These are phyloP conservation scores for Ascochyta rabiei DNA, from an alignment of 2,329 filamentous ascomycete species.

Conservation along the genomic window DNA sequence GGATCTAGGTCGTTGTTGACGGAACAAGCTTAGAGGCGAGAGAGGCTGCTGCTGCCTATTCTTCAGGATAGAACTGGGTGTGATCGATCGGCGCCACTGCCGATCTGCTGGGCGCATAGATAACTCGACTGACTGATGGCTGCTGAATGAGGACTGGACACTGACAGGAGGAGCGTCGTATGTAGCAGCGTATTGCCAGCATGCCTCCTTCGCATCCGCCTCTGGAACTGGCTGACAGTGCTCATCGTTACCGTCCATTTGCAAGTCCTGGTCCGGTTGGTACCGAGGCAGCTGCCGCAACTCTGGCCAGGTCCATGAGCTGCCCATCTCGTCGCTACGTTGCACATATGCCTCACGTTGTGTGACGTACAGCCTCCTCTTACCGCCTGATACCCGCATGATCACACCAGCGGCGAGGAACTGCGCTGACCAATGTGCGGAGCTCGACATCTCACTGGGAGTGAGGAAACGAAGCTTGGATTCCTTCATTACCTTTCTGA, in stretches of 20 bases:
- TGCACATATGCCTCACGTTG: conserved; percentile 78
- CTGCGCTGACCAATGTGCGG: conserved; percentile 71
- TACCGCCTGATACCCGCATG: conserved; percentile 69
- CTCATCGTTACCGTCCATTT: conserved; percentile 43
- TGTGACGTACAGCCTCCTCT: conserved; percentile 74
- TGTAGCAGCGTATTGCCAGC: conserved; percentile 70
- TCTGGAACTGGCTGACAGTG: conserved; percentile 58
- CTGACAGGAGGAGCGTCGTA: conserved; percentile 63
- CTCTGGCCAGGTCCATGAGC: conserved; percentile 72
- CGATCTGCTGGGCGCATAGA: conserved; percentile 44
- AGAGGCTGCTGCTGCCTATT: conserved; percentile 40
- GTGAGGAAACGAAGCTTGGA: conserved; percentile 73
- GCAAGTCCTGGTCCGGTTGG: conserved; percentile 52
- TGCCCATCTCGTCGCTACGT: conserved; percentile 56
- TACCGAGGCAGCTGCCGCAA: conserved; percentile 67
- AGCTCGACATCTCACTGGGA: conserved; percentile 74
- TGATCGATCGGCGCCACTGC: conserved; percentile 45
- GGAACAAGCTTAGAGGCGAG: conserved; percentile 45
- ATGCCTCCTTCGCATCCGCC: conserved; percentile 67
- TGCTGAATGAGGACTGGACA: conserved; percentile 54
- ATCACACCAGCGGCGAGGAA: conserved; percentile 74
- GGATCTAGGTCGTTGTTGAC: conserved; percentile 34
- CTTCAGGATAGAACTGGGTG: conserved; percentile 42
- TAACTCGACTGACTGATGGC: conserved; percentile 39
- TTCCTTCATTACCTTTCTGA: conserved; percentile 77